Conservation (phyloP, 2,329 filamentous ascomycete genomes). For the Botrytis sinoallii region DNA sequence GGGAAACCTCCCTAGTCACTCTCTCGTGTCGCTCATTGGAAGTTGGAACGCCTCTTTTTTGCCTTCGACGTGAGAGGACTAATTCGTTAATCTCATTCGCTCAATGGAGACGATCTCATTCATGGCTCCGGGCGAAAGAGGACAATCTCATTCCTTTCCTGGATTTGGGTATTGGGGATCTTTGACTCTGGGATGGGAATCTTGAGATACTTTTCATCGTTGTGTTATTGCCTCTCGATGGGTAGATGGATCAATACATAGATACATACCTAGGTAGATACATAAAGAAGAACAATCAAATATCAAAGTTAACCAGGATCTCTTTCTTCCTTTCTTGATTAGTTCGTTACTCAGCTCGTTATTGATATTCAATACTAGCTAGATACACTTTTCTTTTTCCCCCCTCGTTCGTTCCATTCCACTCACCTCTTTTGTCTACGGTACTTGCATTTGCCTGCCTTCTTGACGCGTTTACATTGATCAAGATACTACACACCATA, state of each 20-base stretch:
- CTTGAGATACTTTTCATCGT: neutral
- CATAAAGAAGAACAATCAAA: neutral
- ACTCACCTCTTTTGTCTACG: neutral
- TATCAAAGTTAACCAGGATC: neutral
- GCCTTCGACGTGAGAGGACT: neutral
- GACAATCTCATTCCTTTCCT: constrained; percentile 5
- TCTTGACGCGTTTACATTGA: neutral
- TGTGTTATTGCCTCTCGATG: too few relatives aligned
- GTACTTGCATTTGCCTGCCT: neutral
- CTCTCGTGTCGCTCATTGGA: neutral
- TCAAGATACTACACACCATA: too few relatives aligned
- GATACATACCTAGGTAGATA: neutral
- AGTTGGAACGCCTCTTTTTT: neutral
- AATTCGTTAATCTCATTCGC: neutral
- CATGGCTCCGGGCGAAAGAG: neutral
- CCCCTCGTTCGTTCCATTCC: neutral
- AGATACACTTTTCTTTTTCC: neutral
- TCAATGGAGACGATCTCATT: neutral
- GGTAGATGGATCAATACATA: neutral
- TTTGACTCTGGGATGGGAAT: neutral
- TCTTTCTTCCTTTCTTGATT: neutral
- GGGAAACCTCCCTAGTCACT: neutral
- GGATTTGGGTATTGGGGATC: neutral
- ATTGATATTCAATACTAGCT: neutral
- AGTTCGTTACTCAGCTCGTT: neutral